Conservation (phyloP, 441 rosid genomes). For the Gossypium lobatum region DNA sequence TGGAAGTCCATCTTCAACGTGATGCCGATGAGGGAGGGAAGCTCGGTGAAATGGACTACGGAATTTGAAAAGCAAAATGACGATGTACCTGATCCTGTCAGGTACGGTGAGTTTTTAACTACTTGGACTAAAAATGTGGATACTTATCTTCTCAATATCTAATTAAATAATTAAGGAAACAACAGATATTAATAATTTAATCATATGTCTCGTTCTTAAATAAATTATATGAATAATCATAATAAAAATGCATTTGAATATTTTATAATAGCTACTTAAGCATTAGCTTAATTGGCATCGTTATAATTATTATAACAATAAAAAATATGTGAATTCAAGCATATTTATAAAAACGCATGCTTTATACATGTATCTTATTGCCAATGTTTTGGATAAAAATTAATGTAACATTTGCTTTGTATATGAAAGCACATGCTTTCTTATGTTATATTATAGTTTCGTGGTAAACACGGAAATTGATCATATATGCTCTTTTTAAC, state of each 20-base stretch:
- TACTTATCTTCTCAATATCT: not conserved
- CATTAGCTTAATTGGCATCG: too few species aligned
- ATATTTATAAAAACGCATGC: not conserved
- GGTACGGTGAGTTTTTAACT: not conserved
- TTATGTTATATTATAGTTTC: too few species aligned
- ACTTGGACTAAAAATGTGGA: not conserved
- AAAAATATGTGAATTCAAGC: too few species aligned
- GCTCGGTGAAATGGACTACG: too few species aligned
- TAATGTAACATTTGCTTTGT: not conserved
- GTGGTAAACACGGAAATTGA: too few species aligned
- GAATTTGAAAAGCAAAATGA: too few species aligned
- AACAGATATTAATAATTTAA: not conserved
- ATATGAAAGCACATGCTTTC: too few species aligned
- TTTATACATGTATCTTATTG: not conserved
- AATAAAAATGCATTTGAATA: not conserved
- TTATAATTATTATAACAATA: too few species aligned
- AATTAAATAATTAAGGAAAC: not conserved
- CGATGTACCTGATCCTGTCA: not conserved
- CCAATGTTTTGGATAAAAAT: not conserved
- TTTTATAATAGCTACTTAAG: not conserved
- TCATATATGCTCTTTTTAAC: too few species aligned
- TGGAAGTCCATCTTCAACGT: not conserved
- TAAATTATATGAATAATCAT: not conserved
- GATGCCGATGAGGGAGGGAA: not conserved
- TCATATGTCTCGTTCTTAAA: too few species aligned